Evolutionary conservation across 768 basidiomycete genomes (phyloP), one percentile per base, ranked within the genome.

Genomic region (Leucosporidium yakuticum): DNA sequence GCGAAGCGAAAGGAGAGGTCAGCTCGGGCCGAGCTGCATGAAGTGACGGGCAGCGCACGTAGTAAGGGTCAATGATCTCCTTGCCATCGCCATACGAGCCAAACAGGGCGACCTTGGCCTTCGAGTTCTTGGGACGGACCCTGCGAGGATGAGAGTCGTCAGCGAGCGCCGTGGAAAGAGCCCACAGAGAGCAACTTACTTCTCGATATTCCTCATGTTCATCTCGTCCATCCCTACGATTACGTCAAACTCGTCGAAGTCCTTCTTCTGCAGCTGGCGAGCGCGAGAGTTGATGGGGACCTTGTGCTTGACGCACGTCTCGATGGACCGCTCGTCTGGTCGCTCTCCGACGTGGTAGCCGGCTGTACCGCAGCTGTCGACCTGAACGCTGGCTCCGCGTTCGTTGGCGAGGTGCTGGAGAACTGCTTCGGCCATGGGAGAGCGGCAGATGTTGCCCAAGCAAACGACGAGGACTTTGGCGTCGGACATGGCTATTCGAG

Each of bases 41-140:
- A 76, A 87, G 36, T 9, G n/a, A 21, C 31, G 32, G 86, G 36
- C 81, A 80, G 44, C 85, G 84, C 19, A 86, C 88, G 69, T 90
- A 92, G 77, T 92, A 95, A 8, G 93, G 93, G 77, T 95, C 93
- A 17, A 83, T 81, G 69, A 96, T 91, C 23, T 86, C 82, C 74
- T 83, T 83, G 57, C 81, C 80, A 76, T 89, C 88, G 8, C 86
- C 79, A 76, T 87, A 90, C 8, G 88, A 87, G 23, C 89, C 90
- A 86, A 88, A 93, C n/a, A 93, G 82, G 11, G 82, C 82, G 36
- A 92, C 83, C 54, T 83, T 81, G 0, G 89, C 88, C 5, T 85
- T 87, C 23, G 84, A 78, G 44, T 70, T 74, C 32, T 68, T 69
- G 2, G 81, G 83, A 69, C 80, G 80, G 54, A 85, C 81, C 61